These are phyloP conservation scores for Pisolithus orientalis DNA, from an alignment of 768 basidiomycete genomes.

Conservation along the genomic window DNA sequence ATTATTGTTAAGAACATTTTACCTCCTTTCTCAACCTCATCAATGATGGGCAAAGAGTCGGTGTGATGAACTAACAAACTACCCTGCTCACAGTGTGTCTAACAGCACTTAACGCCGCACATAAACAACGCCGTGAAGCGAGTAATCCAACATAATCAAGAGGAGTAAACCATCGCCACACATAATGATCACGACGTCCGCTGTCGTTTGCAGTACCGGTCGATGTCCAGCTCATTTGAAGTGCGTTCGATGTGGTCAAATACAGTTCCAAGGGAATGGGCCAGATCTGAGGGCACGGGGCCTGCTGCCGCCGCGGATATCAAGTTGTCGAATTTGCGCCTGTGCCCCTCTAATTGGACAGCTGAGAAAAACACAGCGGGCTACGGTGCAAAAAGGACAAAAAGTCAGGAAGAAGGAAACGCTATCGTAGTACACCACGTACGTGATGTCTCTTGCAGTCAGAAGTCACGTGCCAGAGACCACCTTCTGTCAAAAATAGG, in stretches of 20 bases:
- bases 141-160: background rate
- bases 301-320: conserved; percentile 23
- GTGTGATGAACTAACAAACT: too few relatives aligned
- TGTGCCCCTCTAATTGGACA: conserved; percentile 25
- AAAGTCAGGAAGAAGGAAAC: background rate
- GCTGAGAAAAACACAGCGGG: conserved; percentile 27
- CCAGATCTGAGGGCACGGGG: conserved; percentile 25
- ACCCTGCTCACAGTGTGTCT: too few relatives aligned
- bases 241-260: conserved; percentile 30
- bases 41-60: too few relatives aligned
- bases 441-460: conserved; percentile 15
- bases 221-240: conserved; percentile 19
- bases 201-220: conserved; percentile 20
- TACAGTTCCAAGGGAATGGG: conserved; percentile 26
- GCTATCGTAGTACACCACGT: background rate
- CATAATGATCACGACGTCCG: conserved; percentile 14
- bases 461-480: too few relatives aligned
- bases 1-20: too few relatives aligned
- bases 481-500: too few relatives aligned
- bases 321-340: conserved; percentile 26
- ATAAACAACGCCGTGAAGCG: background rate
- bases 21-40: too few relatives aligned
- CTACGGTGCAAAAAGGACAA: conserved; percentile 1
- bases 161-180: background rate
- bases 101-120: background rate